Percentiles rank a stretch among this genome's conserved stretches.
Conservation (phyloP, 768 basidiomycete species). For the Postia placenta region DNA sequence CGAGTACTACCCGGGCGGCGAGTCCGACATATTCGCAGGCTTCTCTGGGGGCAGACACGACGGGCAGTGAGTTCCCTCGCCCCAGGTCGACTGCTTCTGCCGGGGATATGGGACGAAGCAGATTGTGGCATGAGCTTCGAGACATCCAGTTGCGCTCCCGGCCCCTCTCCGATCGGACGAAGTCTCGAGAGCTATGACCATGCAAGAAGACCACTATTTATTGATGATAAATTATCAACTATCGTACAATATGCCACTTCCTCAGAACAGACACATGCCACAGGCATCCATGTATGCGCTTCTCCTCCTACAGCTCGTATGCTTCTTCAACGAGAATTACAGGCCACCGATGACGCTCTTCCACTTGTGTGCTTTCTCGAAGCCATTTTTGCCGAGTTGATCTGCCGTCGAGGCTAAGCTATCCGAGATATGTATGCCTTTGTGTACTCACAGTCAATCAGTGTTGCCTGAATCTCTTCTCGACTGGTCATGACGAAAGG, state of each 20-base stretch:
- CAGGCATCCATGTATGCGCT: not conserved
- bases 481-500: conserved; percentile 83
- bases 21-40: conserved; percentile 32
- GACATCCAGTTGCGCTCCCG: conserved; percentile 42
- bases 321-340: no score
- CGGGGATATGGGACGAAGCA: conserved; percentile 36
- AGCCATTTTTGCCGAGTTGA: conserved; percentile 75
- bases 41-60: conserved; percentile 13
- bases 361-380: conserved; percentile 88
- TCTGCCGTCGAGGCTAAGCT: conserved; percentile 34
- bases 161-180: conserved; percentile 37
- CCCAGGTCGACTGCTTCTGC: conserved; percentile 23
- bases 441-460: conserved; percentile 63
- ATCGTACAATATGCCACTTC: not conserved
- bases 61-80: conserved; percentile 11
- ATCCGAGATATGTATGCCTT: not conserved
- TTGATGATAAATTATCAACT: not conserved
- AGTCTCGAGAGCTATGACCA: conserved; percentile 17
- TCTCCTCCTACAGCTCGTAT: not conserved
- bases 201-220: not conserved
- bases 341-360: conserved; percentile 65
- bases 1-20: conserved; percentile 25
- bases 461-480: conserved; percentile 76
- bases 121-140: conserved; percentile 51
- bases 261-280: not conserved